Percentiles rank a stretch among this genome's conserved stretches.
Conservation (phyloP, 1,284 basidiomycete genomes). For the Apiotrichum laibachii region DNA sequence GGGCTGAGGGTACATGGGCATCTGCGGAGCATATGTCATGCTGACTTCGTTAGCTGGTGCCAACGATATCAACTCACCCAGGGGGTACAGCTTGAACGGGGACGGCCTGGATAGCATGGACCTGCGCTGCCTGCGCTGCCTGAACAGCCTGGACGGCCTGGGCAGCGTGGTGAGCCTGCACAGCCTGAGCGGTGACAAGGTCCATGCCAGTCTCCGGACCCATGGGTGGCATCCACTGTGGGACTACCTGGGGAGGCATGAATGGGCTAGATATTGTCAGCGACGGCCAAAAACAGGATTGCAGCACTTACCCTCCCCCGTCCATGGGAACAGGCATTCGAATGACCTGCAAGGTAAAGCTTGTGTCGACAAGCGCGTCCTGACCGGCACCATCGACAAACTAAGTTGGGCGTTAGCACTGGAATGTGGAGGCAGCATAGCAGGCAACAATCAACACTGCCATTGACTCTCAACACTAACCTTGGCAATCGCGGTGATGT, state of each 20-base stretch:
- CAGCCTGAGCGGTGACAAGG: neutral
- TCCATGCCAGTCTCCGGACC: neutral
- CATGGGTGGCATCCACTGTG: conserved; percentile 5
- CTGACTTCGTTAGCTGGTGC: neutral
- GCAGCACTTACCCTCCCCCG: neutral
- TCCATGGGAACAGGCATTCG: conserved; percentile 12
- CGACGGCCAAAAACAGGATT: too few species aligned
- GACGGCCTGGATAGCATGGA: neutral
- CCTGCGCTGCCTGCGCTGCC: neutral
- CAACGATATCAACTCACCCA: neutral
- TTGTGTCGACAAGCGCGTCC: conserved; percentile 28
- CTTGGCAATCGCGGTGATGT: conserved; percentile 33
- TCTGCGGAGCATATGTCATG: neutral
- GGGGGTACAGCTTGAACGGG: neutral
- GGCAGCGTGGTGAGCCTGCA: neutral
- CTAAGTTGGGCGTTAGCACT: neutral
- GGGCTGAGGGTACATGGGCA: neutral
- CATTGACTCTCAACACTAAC: conserved; percentile 10
- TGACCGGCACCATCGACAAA: conserved; percentile 40
- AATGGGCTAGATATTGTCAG: neutral
- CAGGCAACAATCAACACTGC: neutral
- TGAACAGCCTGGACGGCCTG: neutral
- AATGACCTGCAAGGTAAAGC: conserved; percentile 36
- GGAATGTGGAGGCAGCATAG: too few species aligned
- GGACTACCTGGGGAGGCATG: neutral